Evolutionary conservation across 257 asterid species (phyloP).

Genomic region (Plantago elongata): DNA sequence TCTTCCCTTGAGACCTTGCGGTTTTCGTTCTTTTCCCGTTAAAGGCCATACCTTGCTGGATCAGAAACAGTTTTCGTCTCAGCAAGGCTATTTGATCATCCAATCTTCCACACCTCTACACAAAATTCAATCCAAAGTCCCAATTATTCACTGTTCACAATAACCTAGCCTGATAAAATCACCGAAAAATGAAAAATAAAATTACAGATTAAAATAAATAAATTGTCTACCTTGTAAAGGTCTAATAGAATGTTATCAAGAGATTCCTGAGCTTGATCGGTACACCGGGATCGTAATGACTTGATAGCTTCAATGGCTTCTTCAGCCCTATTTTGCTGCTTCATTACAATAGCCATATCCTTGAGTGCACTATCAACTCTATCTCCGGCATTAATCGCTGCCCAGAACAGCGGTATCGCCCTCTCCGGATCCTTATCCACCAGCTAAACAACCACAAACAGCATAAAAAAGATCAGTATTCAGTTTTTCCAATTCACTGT

Average conservation of each 20-base stretch:
- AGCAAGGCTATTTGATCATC: constrained; percentile 73
- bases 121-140: background rate
- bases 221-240: constrained; percentile 62
- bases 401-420: constrained; percentile 93
- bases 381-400: constrained; percentile 96
- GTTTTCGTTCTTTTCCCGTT: constrained; percentile 94
- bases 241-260: constrained; percentile 87
- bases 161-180: background rate
- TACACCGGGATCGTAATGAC: constrained; percentile 72
- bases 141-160: too few relatives aligned
- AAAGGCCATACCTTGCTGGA: constrained; percentile 94
- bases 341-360: constrained; percentile 99
- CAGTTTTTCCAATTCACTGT: too few relatives aligned
- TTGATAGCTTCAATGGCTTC: constrained; percentile 96
- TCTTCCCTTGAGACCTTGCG: constrained; percentile 95
- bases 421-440: constrained; percentile 97
- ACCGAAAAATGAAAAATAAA: background rate
- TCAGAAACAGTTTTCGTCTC: constrained; percentile 64
- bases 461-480: too few relatives aligned
- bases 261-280: constrained; percentile 96
- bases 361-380: constrained; percentile 96
- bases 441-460: constrained; percentile 31
- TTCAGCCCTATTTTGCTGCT: constrained; percentile 93
- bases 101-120: constrained; percentile 91
- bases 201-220: background rate